Evolutionary conservation across 495 filamentous ascomycete genomes (phyloP), one percentile per base, ranked within the genome.

Genomic region (Hypoxylon fragiforme): DNA sequence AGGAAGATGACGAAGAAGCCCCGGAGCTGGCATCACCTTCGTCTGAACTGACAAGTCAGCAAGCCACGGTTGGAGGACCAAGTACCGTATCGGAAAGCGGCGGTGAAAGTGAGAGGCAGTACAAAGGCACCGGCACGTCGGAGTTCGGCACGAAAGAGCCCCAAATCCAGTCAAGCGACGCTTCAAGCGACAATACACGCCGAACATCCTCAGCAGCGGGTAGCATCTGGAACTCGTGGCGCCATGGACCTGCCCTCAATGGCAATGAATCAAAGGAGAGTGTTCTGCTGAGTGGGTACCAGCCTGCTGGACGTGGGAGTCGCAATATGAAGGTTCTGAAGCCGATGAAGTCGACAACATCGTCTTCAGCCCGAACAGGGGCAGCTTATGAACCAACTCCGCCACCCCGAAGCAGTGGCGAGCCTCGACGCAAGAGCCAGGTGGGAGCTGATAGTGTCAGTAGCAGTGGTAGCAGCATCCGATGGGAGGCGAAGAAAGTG

Each of bases 321-420:
- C 82, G 86, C 41, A 77, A 80, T 21, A 91, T 91, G 88, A 92
- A 90, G 72, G 81, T 92, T 7, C 76, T 92, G n/a, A 83, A 85
- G 50, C 81, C 88, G 7, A 80, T 74, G 31, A 88, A 85, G 60
- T 62, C 79, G 1, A 58, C 65, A 15, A 66, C 66, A 11, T 79
- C 81, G 1, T 71, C 72, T 6, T 71, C 72, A 14, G 69, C 70
- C 11, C 69, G 72, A 43, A 79, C 77, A 0, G 75, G 74, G 3
- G 57, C 73, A 6, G 55, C 76, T 3, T 80, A 79, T 50, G 79
- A 72, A 62, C 72, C 62, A 34, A 72, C 64, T 28, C 68, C 67
- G 48, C 42, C 67, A 31, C 54, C 54, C 32, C 64, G 56, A 37
- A 65, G 59, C 56, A 77, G 38, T 44, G 63, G 64, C 15, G 77